phyloP scores from a whole-genome alignment of 2,329 filamentous ascomycete genomes.

The Fusarium zealandicum region DNA sequence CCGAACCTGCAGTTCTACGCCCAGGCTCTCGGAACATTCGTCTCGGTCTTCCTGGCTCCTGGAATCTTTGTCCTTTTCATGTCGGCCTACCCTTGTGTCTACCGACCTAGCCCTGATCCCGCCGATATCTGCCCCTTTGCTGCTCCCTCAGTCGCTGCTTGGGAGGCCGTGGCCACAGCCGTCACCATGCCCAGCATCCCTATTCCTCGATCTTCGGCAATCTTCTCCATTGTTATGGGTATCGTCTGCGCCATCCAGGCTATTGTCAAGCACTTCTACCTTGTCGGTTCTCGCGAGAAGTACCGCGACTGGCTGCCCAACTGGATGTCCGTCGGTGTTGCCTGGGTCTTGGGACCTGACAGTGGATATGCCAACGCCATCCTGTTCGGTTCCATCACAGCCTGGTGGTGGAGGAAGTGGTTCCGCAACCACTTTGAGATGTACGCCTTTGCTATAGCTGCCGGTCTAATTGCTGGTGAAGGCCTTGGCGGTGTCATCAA shows the following conservation, averaged over 20 bases:
- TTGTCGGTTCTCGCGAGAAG: slow-evolving; percentile 60
- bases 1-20: slow-evolving; percentile 72
- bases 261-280: slow-evolving; percentile 61
- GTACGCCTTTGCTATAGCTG: slow-evolving; percentile 66
- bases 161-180: slow-evolving; percentile 69
- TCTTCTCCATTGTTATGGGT: slow-evolving; percentile 64
- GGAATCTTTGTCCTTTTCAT: slow-evolving; percentile 73
- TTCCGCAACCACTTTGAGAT: slow-evolving; percentile 59
- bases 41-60: slow-evolving; percentile 71
- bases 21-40: slow-evolving; percentile 67
- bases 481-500: slow-evolving; percentile 69
- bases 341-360: slow-evolving; percentile 65
- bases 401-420: slow-evolving; percentile 63
- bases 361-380: slow-evolving; percentile 63
- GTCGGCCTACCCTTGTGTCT: slow-evolving; percentile 73
- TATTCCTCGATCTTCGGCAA: slow-evolving; percentile 60
- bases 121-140: slow-evolving; percentile 60
- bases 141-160: slow-evolving; percentile 70
- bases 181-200: slow-evolving; percentile 64
- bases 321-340: slow-evolving; percentile 67
- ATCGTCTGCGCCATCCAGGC: slow-evolving; percentile 59
- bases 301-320: slow-evolving; percentile 66
- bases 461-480: slow-evolving; percentile 68
- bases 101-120: slow-evolving; percentile 53
- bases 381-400: slow-evolving; percentile 60